Evolutionary conservation across 2,329 filamentous ascomycete genomes (phyloP).

Genomic region (Colletotrichum abscissum): DNA sequence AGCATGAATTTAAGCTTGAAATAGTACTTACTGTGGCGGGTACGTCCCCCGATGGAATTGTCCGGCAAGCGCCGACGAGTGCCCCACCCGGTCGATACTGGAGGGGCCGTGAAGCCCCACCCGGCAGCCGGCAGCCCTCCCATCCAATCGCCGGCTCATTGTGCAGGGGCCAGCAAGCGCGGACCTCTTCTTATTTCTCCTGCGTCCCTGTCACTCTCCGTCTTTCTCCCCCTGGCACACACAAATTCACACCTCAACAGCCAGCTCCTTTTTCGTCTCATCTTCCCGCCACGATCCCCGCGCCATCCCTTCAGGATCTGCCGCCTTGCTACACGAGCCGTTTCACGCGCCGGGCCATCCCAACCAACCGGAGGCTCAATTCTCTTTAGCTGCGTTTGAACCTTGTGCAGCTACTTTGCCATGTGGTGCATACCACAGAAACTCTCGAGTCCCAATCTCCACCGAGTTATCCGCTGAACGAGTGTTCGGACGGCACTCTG

Average conservation of each 20-base stretch:
- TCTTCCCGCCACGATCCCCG: slow-evolving; percentile 25
- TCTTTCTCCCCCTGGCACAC: background rate
- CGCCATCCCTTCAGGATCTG: slow-evolving; percentile 35
- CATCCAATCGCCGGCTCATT: slow-evolving; percentile 7
- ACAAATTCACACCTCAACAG: background rate
- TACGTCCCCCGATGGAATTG: too few species aligned
- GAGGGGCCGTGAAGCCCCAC: background rate
- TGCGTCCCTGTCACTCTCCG: background rate
- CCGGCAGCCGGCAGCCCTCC: background rate
- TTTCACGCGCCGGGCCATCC: slow-evolving; percentile 32
- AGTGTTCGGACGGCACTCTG: slow-evolving; percentile 25
- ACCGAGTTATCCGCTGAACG: background rate
- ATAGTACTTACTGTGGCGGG: background rate
- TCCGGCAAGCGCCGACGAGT: slow-evolving; percentile 12
- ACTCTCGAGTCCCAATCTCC: background rate
- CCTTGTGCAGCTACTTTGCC: background rate
- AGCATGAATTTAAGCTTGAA: slow-evolving; percentile 19
- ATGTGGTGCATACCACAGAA: background rate
- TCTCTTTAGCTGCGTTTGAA: background rate
- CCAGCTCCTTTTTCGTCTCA: slow-evolving; percentile 18
- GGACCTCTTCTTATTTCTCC: slow-evolving; percentile 17
- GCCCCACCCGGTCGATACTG: background rate
- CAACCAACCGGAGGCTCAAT: background rate
- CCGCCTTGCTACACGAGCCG: slow-evolving; percentile 29
- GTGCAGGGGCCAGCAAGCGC: slow-evolving; percentile 18